Base-by-base conservation (phyloP, 2,329 filamentous ascomycete species). In the Periconia sp. region DNA sequence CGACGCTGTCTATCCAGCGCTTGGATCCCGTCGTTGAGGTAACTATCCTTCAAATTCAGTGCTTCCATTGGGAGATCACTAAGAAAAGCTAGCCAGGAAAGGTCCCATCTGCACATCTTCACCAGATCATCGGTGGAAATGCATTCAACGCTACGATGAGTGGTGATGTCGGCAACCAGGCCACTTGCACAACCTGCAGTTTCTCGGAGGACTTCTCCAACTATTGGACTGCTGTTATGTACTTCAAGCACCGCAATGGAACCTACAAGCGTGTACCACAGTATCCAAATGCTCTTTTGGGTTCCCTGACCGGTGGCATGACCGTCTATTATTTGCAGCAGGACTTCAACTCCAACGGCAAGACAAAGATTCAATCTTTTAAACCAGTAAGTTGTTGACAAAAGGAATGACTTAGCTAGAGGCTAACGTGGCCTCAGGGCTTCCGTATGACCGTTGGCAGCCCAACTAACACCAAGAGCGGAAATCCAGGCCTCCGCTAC, bases 281-380 rank as follows among this genome's bases (percentile, higher is more conserved):
- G 19, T 61, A 60, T 48, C 44, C 56, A 36, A 64, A 65, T 43
- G 55, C 56, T 3, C 23, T 56, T 8, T 52, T 54, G 4, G 54
- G 52, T 13, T 52, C 56, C 9, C 60, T 64, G 36, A 63, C 58
- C 29, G 60, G 60, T 31, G 61, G 61, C 9, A 63, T 64, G 61
- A 65, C 61, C 8, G 48, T 65, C 36, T 65, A 65, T 41, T 63
- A 64, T 31, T 61, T 54, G 0, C 60, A 65, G 51, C 46, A 64
- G 32, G 65, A 66, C 38, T 72, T 73, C 55, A 68, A 61, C 51
- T 67, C 63, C 13, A 63, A 65, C 23, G 57, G 58, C 13, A 61
- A 60, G 26, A 39, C 57, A n/a, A 61, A 61, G 35, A 62, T 63
- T 18, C 64, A 49, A 4, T 48, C 60, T 1, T 57, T 65, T 42